Evolutionary conservation across 2,329 filamentous ascomycete genomes (phyloP).

Genomic region (Ophiognomonia clavigignenti-juglandacearum): DNA sequence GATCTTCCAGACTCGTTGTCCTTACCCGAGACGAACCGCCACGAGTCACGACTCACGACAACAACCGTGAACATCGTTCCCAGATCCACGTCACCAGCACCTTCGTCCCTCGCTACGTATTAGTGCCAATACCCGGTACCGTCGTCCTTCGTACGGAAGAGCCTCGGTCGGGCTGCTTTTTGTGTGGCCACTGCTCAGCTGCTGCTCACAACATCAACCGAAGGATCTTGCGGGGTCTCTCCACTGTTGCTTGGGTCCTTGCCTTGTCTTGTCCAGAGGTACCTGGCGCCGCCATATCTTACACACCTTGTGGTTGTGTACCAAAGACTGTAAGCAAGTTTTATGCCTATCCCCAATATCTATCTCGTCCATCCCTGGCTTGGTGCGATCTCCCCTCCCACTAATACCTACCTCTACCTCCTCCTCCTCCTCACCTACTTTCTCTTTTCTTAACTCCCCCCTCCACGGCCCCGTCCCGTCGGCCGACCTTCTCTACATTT

Average conservation of each 20-base stretch:
- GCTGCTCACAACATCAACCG: too few relatives aligned
- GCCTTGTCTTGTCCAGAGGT: neutral
- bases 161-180: too few relatives aligned
- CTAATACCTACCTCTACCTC: conserved; percentile 1
- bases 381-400: neutral
- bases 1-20: too few relatives aligned
- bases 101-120: too few relatives aligned
- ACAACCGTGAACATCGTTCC: neutral
- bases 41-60: neutral
- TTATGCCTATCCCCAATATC: too few relatives aligned
- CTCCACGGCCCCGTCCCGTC: conserved; percentile 6
- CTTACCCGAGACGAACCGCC: neutral
- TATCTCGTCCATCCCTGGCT: conserved; percentile 3
- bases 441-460: too few relatives aligned
- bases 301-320: conserved; percentile 1
- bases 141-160: too few relatives aligned
- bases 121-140: too few relatives aligned
- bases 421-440: neutral
- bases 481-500: conserved; percentile 6
- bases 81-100: too few relatives aligned
- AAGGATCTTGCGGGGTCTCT: conserved; percentile 3
- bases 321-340: neutral
- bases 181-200: too few relatives aligned
- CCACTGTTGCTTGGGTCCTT: neutral
- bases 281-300: neutral